Base-by-base conservation (phyloP, 495 filamentous ascomycete species). In the Hypoxylon fragiforme region DNA sequence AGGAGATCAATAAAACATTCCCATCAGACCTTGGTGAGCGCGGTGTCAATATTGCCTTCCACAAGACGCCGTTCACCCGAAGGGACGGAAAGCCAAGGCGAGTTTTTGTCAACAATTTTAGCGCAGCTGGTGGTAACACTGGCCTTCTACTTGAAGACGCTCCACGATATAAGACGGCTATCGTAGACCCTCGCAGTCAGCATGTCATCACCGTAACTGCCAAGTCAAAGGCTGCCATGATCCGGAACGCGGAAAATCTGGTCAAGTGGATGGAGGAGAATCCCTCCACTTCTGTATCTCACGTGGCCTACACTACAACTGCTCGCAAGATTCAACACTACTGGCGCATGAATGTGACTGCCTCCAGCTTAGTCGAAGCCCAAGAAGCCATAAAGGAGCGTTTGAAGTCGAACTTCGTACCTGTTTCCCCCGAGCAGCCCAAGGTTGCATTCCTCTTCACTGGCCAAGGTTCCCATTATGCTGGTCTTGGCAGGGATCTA, bases 241-340 rank as follows among this genome's bases (percentile, higher is more conserved):
- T 79, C 13, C 67, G 73, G 19, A 82, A 84, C 44, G 71, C 73
- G 0, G 73, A 78, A 50, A 68, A 67, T 7, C 70, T 84, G 1
- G 68, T 80, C 14, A 47, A 41, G 7, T 87, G 80, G 68, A 72
- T 90, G 47, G 72, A 80, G 11, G 47, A 73, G 41, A 75, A 81
- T 38, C 73, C 77, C 18, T 71, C 77, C 0, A 76, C 77, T 2
- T 70, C 77, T 0, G 63, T 90, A 6, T 66, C 75, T 1, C 71
- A 80, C 42, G 69, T 94, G 3, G 84, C 90, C 3, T 95, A 95
- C 68, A 90, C 88, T 3, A 89, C 86, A 1, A 94, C 90, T 7
- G 90, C 90, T 37, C 81, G 90, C 53, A 85, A 85, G n/a, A 82
- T 88, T n/a, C 90, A 92, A 54, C 86, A 92, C 65, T 81, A 83